Base-by-base conservation (phyloP, 2,329 filamentous ascomycete genomes). In the Colletotrichum melonis region DNA sequence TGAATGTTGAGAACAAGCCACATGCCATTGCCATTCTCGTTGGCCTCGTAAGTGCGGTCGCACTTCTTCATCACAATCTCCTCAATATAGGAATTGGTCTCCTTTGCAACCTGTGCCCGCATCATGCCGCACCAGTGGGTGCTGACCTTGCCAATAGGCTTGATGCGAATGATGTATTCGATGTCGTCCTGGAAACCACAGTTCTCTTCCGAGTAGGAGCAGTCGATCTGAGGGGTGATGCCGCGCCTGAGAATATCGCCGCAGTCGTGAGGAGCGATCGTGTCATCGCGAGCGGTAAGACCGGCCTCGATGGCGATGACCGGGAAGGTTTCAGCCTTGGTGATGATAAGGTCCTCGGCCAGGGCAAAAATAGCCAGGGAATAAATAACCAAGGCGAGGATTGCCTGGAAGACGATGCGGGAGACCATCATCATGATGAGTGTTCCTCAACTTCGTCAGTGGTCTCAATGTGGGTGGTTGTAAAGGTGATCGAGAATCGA, bases 161-260 rank as follows among this genome's bases (percentile, higher is more conserved):
- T 58, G 24, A 71, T 63, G 28, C 56, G 64, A n/a, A 71, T 71
- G 19, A 28, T 32, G 56, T 71, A 71, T 49, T 67, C 63, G n/a
- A 71, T 35, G 49, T 71, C 56, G 56, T 71, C 56, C 16, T 71
- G 46, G 16, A 71, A 67, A 12, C 24, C 24, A n/a, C 69, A 71
- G 63, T 67, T 62, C 69, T 71, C 69, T 19, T 46, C 67, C 6
- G 68, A 71, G 26, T 67, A 71, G 49, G 60, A 67, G 56, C 69
- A 71, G 57, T 67, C 63, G 26, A 71, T 67, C 46, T 60, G n/a
- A 14, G 69, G 69, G 7, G 58, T 35, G 19, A 71, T 68, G 16
- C 57, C 19, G 14, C 67, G 67, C 30, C 35, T 22, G 19, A 59
- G 22, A 4, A 70, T 70, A 8, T 70, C 62, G 1, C 58, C 24